Conservation (phyloP, 331 rosid species). For the Malus hybrid region DNA sequence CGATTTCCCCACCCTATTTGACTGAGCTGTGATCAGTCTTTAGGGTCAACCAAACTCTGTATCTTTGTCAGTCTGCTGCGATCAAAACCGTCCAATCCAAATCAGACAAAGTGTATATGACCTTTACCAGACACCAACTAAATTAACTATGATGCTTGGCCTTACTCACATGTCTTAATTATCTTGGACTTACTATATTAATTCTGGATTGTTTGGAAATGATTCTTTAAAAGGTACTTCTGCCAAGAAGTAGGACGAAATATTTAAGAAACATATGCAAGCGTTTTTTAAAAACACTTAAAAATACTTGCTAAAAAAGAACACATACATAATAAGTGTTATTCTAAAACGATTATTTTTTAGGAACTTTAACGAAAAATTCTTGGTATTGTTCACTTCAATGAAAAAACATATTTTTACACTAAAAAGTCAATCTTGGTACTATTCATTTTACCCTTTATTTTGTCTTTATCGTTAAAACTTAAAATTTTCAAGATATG, state of each 20-base stretch:
- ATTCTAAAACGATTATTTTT: too few species aligned
- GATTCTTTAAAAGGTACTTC: background rate
- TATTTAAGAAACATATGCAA: background rate
- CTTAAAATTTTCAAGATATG: too few species aligned
- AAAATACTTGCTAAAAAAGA: too few species aligned
- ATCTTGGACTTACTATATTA: conserved; percentile 22
- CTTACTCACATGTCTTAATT: conserved; percentile 34
- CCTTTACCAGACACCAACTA: conserved; percentile 37
- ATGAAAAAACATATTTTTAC: too few species aligned
- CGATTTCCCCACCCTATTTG: conserved; percentile 6
- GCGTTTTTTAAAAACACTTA: too few species aligned
- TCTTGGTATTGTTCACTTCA: too few species aligned
- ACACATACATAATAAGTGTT: background rate
- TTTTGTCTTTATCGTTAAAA: too few species aligned
- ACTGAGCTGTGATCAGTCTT: conserved; percentile 1
- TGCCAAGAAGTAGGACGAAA: too few species aligned
- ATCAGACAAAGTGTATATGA: conserved; percentile 51
- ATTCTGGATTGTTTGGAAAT: background rate
- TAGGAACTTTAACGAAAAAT: too few species aligned
- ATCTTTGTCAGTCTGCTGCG: conserved; percentile 57
- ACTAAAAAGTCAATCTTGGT: too few species aligned
- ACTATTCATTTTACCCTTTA: too few species aligned
- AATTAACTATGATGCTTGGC: conserved; percentile 23
- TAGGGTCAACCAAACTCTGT: conserved; percentile 49
- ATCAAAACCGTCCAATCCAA: conserved; percentile 68